Base-by-base conservation (phyloP, 192 early-diverging fungal genomes). In the Backusella mclennaniae region DNA sequence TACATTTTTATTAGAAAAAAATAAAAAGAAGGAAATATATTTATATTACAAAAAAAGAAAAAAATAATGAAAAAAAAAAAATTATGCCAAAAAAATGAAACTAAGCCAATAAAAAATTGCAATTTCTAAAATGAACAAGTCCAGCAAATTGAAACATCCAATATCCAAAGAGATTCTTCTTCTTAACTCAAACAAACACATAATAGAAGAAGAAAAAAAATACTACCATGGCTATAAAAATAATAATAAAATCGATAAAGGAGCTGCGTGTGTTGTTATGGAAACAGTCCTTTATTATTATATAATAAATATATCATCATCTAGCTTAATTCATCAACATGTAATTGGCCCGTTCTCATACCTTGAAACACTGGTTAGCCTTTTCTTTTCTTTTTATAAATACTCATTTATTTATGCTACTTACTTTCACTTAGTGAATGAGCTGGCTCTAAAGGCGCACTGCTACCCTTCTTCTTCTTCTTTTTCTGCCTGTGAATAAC, bases 401-500 rank as follows among this genome's bases (percentile, higher is more conserved):
- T 33, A 19, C 1, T 71, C 9, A 26, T 23, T 39, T 29, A 67
- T 39, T 39, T 39, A 39, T 39, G 11, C 38, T 31, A 76, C 73
- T 77, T 81, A 81, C 80, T 74, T 74, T 81, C 76, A 33, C 80
- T 81, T 33, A 81, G 67, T 4, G 76, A 73, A 17, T 67, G 52
- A 1, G 76, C 67, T 38, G 31, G 3, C n/a, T 69, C 71, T 38
- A 71, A 41, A 26, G 74, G 66, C 8, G 68, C 15, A 63, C 26
- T 12, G 26, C 56, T 63, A 26, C 56, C 23, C 39, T 81, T 79
- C 66, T 79, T 85, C 73, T 83, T 83, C 81, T 85, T 70, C 53
- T 83, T 84, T 38, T 83, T 85, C 6, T 83, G 83, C 11, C 76
- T 77, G 14, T 80, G 77, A 29, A 88, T 82, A 3, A 88, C 87